Evolutionary conservation across 1,284 basidiomycete genomes (phyloP).

Genomic region (Ustilago trichophora): DNA sequence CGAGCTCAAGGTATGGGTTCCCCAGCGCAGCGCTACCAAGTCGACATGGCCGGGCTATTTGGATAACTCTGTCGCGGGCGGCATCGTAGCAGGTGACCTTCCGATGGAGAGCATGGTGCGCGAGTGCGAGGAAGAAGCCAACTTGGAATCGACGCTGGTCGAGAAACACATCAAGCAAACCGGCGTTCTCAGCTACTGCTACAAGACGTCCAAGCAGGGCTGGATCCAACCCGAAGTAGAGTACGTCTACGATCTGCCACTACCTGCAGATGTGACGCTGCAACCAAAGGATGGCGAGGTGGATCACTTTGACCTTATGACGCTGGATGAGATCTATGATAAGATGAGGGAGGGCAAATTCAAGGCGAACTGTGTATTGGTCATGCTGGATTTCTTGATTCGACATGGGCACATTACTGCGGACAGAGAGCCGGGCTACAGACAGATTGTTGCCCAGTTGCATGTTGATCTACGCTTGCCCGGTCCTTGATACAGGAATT

Average conservation of each 20-base stretch:
- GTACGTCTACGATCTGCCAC: conserved; percentile 61
- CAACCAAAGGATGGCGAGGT: conserved; percentile 89
- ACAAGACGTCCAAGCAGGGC: conserved; percentile 73
- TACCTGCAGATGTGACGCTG: conserved; percentile 71
- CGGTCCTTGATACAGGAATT: no score
- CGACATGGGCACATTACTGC: conserved; percentile 79
- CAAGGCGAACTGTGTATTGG: conserved; percentile 86
- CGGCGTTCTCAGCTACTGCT: conserved; percentile 69
- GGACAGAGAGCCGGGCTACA: conserved; percentile 78
- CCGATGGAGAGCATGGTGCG: conserved; percentile 83
- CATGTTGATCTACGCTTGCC: conserved; percentile 73
- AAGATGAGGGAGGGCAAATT: conserved; percentile 72
- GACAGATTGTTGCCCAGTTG: conserved; percentile 77
- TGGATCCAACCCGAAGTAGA: conserved; percentile 64
- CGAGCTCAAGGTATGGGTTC: conserved; percentile 78
- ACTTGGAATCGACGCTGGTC: conserved; percentile 75
- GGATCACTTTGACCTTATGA: conserved; percentile 77
- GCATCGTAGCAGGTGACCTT: conserved; percentile 75
- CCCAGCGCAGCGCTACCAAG: conserved; percentile 83
- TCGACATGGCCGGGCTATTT: conserved; percentile 73
- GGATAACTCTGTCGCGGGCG: conserved; percentile 69
- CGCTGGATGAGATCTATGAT: conserved; percentile 51
- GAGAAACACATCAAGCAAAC: conserved; percentile 71
- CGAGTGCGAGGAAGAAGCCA: conserved; percentile 92
- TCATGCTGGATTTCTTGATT: conserved; percentile 84